A percentile compares a stretch with the other conserved stretches of the same genome.
Evolutionary conservation across 2,329 filamentous ascomycete genomes (phyloP).

Genomic region (Ceratocystis cubensis): DNA sequence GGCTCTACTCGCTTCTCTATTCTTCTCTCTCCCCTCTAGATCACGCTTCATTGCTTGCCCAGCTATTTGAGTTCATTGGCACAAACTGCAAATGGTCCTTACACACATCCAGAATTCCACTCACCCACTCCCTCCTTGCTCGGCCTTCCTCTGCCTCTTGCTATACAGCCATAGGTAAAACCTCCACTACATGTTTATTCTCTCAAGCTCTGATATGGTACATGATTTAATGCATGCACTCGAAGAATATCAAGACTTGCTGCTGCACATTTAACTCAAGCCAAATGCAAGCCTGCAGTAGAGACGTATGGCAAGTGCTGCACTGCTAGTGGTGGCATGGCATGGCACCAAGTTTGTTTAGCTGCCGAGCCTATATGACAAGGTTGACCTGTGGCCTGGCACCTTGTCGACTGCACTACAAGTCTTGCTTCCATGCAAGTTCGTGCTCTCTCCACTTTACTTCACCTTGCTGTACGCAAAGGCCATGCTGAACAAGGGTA

Average conservation of each 20-base stretch:
- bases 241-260: not conserved
- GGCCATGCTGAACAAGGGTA: constrained; percentile 4
- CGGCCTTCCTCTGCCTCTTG: not conserved
- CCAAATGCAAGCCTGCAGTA: constrained; percentile 7
- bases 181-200: not conserved
- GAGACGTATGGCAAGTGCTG: constrained; percentile 4
- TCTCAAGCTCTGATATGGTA: not conserved
- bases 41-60: not conserved
- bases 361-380: not conserved
- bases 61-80: not conserved
- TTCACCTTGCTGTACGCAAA: not conserved
- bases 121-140: not conserved
- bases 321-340: not conserved
- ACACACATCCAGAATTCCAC: not conserved
- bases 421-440: constrained; percentile 2
- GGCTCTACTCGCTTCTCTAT: not conserved
- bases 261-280: not conserved
- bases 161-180: not conserved
- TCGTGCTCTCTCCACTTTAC: not conserved
- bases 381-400: not conserved
- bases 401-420: not conserved
- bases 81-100: not conserved
- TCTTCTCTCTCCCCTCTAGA: not conserved
- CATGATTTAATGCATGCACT: not conserved
- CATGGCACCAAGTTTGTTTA: not conserved